Base-by-base conservation (phyloP, 225 moss, liverwort and hornwort genomes). In the Polytrichum formosum region DNA sequence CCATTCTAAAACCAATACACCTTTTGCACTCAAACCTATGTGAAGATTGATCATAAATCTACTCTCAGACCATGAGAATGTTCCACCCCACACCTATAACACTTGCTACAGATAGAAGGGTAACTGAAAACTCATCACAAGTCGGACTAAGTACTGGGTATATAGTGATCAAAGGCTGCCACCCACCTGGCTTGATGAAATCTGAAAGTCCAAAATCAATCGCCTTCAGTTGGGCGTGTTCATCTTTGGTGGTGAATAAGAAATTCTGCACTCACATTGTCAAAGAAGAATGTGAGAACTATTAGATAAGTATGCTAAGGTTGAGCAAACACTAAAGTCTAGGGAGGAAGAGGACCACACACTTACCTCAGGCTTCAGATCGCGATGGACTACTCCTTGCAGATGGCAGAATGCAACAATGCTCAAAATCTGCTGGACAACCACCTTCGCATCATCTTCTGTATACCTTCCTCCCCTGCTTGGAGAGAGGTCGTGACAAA, bases 161-260 rank as follows among this genome's bases (percentile, higher is more conserved):
- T 10, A 37, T 10, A 37, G 37, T 37, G 13, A 46, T 46, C 13
- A 46, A 4, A 13, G 46, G 46, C 95, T 96, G 93, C 80, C 84
- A 58, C 29, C 54, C 64, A 96, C 96, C 96, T 26, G 96, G 96
- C 74, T 90, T 96, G 78, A 96, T 96, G 77, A 96, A 96, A 74
- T 96, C 96, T n/a, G 96, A 96, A 25, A 96, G 73, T 19, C 96
- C 96, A 77, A 96, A 96, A 79, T 96, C 96, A 54, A 96, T 96
- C 63, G 96, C 96, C 74, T 96, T 96, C 1, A 96, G 77, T 65
- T 93, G 96, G 54, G 96, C 91, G 66, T 87, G 87, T 72, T 96
- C 93, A 31, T 96, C 96, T 70, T 96, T 96, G 0, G 96, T 91
- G 22, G 93, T 90, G 79, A 96, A 96, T 31, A 96, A 81, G 70